phyloP scores from a whole-genome alignment of 805 yeast species.

The Saccharomycopsis sp. region DNA sequence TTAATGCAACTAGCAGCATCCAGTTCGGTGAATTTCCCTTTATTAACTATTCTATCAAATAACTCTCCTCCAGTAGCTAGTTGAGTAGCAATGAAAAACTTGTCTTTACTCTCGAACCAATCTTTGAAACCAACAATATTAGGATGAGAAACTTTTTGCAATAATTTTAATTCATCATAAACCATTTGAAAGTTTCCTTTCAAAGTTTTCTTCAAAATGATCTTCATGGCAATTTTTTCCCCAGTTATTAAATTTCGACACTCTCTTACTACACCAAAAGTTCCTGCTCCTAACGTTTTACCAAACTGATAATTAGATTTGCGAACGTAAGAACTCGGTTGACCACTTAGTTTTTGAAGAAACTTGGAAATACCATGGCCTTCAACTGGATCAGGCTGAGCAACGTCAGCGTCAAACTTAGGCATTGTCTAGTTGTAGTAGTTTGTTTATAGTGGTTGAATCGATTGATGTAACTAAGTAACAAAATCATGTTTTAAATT shows the following conservation, averaged over 20 bases:
- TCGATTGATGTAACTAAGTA: no score
- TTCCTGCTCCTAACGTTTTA: constrained; percentile 85
- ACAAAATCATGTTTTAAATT: no score
- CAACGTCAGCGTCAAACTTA: background rate
- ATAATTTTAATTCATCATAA: constrained; percentile 63
- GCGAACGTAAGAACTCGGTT: constrained; percentile 58
- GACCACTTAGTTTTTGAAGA: constrained; percentile 53
- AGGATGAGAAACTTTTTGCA: constrained; percentile 64
- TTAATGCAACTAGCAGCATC: constrained; percentile 72
- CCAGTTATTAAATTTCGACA: constrained; percentile 44
- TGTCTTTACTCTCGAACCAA: constrained; percentile 90
- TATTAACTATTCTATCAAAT: constrained; percentile 72
- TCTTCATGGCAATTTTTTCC: constrained; percentile 83
- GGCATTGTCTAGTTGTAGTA: background rate
- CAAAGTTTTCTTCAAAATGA: constrained; percentile 75
- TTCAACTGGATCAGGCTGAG: constrained; percentile 19
- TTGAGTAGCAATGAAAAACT: constrained; percentile 88
- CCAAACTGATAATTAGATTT: constrained; percentile 69
- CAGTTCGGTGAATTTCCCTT: constrained; percentile 79
- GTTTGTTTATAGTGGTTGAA: no score
- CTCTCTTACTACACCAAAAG: constrained; percentile 83
- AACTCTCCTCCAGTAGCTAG: constrained; percentile 94
- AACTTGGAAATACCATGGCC: constrained; percentile 29
- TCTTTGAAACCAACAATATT: constrained; percentile 85
- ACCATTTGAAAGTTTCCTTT: constrained; percentile 63